Conservation (phyloP, 2,329 filamentous ascomycete genomes). For the Colletotrichum salicis region DNA sequence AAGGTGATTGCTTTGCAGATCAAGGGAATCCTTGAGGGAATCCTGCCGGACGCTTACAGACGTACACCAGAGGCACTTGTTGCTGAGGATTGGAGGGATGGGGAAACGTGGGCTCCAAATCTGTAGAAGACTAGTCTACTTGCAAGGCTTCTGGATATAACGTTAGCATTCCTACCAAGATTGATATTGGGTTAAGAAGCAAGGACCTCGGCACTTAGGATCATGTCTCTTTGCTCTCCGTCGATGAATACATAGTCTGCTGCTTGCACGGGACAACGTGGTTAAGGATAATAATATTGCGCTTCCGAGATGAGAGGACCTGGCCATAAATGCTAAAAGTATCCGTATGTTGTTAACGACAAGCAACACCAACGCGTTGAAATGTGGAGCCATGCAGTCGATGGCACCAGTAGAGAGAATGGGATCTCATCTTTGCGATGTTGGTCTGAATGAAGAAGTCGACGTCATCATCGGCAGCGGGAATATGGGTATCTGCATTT, state of each 20-base stretch:
- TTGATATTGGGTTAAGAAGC: too few relatives aligned
- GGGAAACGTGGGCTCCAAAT: background rate
- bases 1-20: conserved; percentile 47
- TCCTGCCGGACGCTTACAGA: conserved; percentile 42
- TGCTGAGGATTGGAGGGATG: background rate
- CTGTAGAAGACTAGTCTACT: background rate
- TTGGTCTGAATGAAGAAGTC: background rate
- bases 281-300: too few relatives aligned
- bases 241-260: too few relatives aligned
- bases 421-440: background rate
- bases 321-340: too few relatives aligned
- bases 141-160: background rate
- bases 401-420: background rate
- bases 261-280: too few relatives aligned
- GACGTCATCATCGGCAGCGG: background rate
- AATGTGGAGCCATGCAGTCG: background rate
- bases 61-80: background rate
- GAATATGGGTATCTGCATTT: background rate
- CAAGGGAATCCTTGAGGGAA: conserved; percentile 46
- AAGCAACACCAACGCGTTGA: too few relatives aligned
- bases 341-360: too few relatives aligned
- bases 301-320: too few relatives aligned
- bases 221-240: too few relatives aligned
- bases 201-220: too few relatives aligned
- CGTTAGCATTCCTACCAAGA: background rate